Evolutionary conservation across 441 rosid genomes (phyloP), one percentile per base, ranked within the genome.

Genomic region (Aleurites moluccanus): DNA sequence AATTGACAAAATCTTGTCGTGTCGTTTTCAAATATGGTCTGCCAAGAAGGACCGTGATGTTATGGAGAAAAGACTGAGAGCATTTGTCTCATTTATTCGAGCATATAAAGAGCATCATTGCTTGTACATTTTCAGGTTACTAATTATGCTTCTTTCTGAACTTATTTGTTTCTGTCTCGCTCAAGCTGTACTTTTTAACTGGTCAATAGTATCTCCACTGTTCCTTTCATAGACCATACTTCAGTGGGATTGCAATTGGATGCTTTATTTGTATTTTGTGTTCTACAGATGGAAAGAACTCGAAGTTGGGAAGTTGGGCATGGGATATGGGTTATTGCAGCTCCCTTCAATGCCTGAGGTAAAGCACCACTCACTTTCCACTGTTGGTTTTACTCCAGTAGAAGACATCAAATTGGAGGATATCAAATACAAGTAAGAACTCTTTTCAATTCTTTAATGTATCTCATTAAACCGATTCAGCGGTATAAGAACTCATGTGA

Each of bases 101-200:
- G 97, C 93, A 56, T 94, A 94, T 76, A 94, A 94, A 77, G 93
- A 90, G 82, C 99, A 94, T 83, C 88, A 86, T 35, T 91, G 98
- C 82, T 83, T 83, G n/a, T 87, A 82, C 84, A 91, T 91, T 80
- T 91, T 91, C 85, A 87, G 94, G 98, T 88, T 30, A 38, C 30
- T 45, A 69, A 27, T 77, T 4, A 42, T 67, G 61, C 57, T 73
- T 76, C 50, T 9, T 14, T 56, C 14, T 11, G 45, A 35, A 30
- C 30, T 70, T 27, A 4, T 45, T 62, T 73, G 11, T 61, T 27
- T 44, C 6, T n/a, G n/a, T n/a, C n/a, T 15, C 45, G 30, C 16
- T 20, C 4, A 27, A 27, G 7, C 57, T 15, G 13, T 40, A 11
- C 18, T 11, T 57, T 1, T 3, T 59, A 27, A 38, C 70, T 38